Base-by-base conservation (phyloP, 1,284 basidiomycete species). In the Volvariella volvacea region DNA sequence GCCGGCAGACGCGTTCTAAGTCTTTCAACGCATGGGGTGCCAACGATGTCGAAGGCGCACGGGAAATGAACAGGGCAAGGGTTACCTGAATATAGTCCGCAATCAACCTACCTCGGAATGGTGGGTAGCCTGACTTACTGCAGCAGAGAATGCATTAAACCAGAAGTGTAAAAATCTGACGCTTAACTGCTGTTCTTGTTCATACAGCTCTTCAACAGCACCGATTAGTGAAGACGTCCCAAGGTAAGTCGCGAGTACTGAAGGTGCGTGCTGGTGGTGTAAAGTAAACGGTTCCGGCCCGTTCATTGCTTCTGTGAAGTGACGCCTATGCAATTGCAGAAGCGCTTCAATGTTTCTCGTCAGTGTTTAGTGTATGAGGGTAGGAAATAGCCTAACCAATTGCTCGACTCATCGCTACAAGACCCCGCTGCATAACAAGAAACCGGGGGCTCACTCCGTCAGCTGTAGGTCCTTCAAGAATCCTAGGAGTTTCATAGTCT, bases 91-190 rank as follows among this genome's bases (percentile, higher is more conserved):
- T 19, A 33, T 19, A 2, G 10, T 39, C 21, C 28, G 9, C 21
- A 16, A 43, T 43, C 22, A 44, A 41, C 42, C 21, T 17, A 31
- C 20, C 38, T 19, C 6, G n/a, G 28, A 48, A 36, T 10, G 16
- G 16, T 47, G 33, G 16, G 28, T 38, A 46, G 19, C 33, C 46
- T 4, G 22, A 69, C 83, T 60, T 59, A 88, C 85, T 43, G 81
- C 76, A 30, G 82, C 83, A 37, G 85, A 86, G 59, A 86, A 88
- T 15, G 81, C 72, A 55, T 88, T 85, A 46, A 85, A 85, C 72
- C 84, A 88, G 53, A 87, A 76, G 62, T 83, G 81, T 65, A 86
- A 76, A 60, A 85, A 80, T 30, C 86, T 72, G 50, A 76, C 76
- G 46, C 79, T 79, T 36, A 88, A 63, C 42, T 74, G 67, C 9